Base-by-base conservation (phyloP, 805 yeast genomes). In the Lipomyces orientalis region DNA sequence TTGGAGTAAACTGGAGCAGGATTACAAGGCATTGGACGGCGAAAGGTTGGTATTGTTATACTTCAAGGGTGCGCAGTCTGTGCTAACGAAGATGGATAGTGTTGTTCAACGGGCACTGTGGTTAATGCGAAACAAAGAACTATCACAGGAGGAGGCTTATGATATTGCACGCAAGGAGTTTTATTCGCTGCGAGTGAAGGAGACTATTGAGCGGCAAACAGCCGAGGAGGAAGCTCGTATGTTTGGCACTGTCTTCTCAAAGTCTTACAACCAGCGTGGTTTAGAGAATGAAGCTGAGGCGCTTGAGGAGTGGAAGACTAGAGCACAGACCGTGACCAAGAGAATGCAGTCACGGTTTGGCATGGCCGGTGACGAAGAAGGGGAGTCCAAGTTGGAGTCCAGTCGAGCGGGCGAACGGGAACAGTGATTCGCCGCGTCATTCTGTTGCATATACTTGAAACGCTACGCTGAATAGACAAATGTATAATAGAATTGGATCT, bases 131-230 rank as follows among this genome's bases (percentile, higher is more conserved):
- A 79, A 78, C 14, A 76, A 79, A 5, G 66, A 75, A 6, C 64
- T 72, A 29, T 60, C 74, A 39, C 67, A 62, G 54, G 72, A 64
- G 19, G 68, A 60, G 2, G 96, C 97, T 0, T 95, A 94, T 76
- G 94, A 91, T 75, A 86, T 86, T 75, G 92, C 98, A 1, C 85
- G 97, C 73, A 87, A 86, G 71, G 98, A 95, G 79, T 95, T 91
- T 77, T 95, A 95, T 78, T 85, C 90, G 73, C 82, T 91, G 67
- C 87, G 97, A 76, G 91, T 93, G 84, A 87, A 89, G 67, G 90
- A 90, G 75, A 97, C 93, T 74, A 82, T 91, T 2, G 91, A 89
- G 76, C 81, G 82, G 75, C 85, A 86, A 76, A 83, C 94, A 1
- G 85, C 91, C 3, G 84, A 83, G 68, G 99, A 95, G 83, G 97